Percentiles rank a stretch among this genome's conserved stretches.
phyloP scores from a whole-genome alignment of 768 basidiomycete species.

The Multifurca ochricompacta region DNA sequence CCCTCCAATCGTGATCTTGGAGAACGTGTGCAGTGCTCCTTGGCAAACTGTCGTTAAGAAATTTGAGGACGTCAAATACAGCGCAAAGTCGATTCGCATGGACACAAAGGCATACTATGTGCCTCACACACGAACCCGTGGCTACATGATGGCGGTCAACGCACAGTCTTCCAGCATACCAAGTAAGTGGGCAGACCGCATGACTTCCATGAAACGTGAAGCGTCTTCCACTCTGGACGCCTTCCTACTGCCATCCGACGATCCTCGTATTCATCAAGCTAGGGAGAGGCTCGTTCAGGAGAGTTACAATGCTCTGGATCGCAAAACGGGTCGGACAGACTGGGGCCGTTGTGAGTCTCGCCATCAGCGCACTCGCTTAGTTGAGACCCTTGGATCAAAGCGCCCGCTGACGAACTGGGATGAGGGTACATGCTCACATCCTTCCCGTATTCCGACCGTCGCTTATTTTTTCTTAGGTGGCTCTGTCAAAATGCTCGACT shows the following conservation, averaged over 20 bases:
- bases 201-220: constrained; percentile 65
- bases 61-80: constrained; percentile 70
- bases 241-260: constrained; percentile 85
- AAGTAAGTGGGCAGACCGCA: constrained; percentile 55
- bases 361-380: constrained; percentile 79
- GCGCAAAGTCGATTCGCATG: constrained; percentile 58
- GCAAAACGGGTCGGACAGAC: constrained; percentile 68
- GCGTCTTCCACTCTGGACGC: constrained; percentile 88
- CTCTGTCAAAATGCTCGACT: constrained; percentile 77
- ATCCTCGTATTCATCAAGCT: constrained; percentile 85
- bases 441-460: background rate
- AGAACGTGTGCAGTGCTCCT: constrained; percentile 90
- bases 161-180: constrained; percentile 54
- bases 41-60: constrained; percentile 72
- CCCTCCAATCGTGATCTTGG: constrained; percentile 87
- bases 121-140: constrained; percentile 89
- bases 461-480: constrained; percentile 44
- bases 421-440: constrained; percentile 48
- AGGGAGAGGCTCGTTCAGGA: constrained; percentile 76
- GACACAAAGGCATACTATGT: constrained; percentile 91
- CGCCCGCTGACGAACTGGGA: constrained; percentile 91
- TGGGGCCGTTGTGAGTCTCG: constrained; percentile 92
- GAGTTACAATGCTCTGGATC: constrained; percentile 53
- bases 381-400: constrained; percentile 74
- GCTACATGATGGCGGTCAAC: constrained; percentile 77